Base-by-base conservation (phyloP, 306 rosid genomes). In the Corylus heterophylla region DNA sequence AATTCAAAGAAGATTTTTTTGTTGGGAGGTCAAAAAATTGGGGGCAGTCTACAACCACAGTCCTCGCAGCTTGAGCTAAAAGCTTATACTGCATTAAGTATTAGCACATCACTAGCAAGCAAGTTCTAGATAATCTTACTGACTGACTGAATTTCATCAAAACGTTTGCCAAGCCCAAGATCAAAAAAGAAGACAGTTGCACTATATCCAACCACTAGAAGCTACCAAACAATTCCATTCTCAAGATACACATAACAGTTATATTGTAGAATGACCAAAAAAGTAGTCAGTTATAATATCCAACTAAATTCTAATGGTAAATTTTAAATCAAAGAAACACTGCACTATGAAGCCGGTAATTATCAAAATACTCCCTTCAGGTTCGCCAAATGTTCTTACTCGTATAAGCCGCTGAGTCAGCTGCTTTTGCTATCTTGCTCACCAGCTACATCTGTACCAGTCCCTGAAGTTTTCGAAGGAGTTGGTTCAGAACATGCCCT, bases 401-500 rank as follows among this genome's bases (percentile, higher is more conserved):
- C 75, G 64, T 80, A 47, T 71, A 16, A 31, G 12, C 55, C 58
- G 63, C 70, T 59, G 35, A 49, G 68, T 82, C 54, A 77, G 67
- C 75, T 52, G 70, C 51, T 77, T 69, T 70, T 16, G 66, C 56
- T 48, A 69, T 78, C 75, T 18, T 85, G 83, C 73, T 82, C 69
- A 2, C 48, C 73, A 61, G 78, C 83, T 74, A 69, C 76, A 51
- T 10, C 74, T 39, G 81, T 81, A 77, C 69, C 74, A 61, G 49
- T 75, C 56, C 83, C 80, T 37, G 85, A 80, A 63, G 75, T 79
- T 86, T 58, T 76, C 66, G 94, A 80, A 70, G 96, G 82, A 73
- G 92, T 76, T 29, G 87, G 79, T 82, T 91, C 87, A 12, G 95
- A 89, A 77, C 97, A 89, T 20, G 97, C 97, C 90, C 56, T 95